Evolutionary conservation across 2,329 filamentous ascomycete species (phyloP).

Genomic region (Pseudopyrenochaeta lycopersici): DNA sequence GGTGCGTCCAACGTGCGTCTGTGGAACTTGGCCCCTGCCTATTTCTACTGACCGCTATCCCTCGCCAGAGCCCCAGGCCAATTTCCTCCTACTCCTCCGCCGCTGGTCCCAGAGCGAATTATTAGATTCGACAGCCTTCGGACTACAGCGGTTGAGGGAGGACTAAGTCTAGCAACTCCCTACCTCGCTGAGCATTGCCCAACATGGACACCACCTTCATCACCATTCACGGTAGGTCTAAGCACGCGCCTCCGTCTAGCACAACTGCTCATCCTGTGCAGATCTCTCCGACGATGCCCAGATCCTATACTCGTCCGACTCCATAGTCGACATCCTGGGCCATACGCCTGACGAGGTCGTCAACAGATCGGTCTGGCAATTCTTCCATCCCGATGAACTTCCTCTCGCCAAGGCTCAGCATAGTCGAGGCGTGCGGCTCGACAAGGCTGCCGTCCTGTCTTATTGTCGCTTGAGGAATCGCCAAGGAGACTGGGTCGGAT

Average conservation of each 20-base stretch:
- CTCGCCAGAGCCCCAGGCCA: constrained; percentile 10
- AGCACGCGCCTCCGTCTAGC: constrained; percentile 8
- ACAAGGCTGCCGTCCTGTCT: constrained; percentile 84
- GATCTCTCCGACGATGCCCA: constrained; percentile 79
- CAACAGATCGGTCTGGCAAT: constrained; percentile 82
- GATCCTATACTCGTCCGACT: constrained; percentile 85
- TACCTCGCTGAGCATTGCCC: constrained; percentile 2
- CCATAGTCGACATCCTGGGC: constrained; percentile 82
- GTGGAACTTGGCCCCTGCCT: constrained; percentile 35
- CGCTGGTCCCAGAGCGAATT: constrained; percentile 45
- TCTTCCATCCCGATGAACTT: constrained; percentile 84
- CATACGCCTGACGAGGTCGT: constrained; percentile 79
- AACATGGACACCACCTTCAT: constrained; percentile 83
- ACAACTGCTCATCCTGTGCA: constrained; percentile 46
- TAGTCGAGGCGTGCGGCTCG: constrained; percentile 75
- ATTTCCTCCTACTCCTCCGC: constrained; percentile 26
- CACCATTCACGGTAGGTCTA: constrained; percentile 80
- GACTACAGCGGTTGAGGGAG: constrained; percentile 35
- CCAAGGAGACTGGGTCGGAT: constrained; percentile 76
- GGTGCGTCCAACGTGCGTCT: constrained; percentile 23
- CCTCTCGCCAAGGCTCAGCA: constrained; percentile 78
- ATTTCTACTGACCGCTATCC: constrained; percentile 24
- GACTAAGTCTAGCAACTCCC: not conserved
- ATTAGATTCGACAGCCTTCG: constrained; percentile 47
- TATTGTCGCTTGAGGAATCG: constrained; percentile 78